Evolutionary conservation across 2,329 filamentous ascomycete genomes (phyloP).

Genomic region (Rasamsonia emersonii): DNA sequence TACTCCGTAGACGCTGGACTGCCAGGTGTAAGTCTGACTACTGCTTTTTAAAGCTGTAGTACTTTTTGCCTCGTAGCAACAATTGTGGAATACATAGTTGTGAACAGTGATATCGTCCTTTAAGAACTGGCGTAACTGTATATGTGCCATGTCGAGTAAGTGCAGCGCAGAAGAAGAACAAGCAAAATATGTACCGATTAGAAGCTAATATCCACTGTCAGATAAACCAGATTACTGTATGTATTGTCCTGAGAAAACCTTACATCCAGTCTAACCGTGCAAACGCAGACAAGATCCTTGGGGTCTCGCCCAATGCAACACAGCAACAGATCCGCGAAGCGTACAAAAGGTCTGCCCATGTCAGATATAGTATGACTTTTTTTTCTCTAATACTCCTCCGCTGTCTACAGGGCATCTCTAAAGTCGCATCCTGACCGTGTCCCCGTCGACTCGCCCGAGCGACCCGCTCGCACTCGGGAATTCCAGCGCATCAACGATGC

Average conservation of each 20-base stretch:
- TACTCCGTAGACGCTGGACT: no score
- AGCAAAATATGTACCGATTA: constrained; percentile 1
- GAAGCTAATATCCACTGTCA: constrained; percentile 6
- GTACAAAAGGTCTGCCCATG: constrained; percentile 67
- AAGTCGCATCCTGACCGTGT: constrained; percentile 94
- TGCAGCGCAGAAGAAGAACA: no score
- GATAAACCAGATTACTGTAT: constrained; percentile 35
- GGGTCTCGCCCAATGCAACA: constrained; percentile 63
- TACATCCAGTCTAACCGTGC: constrained; percentile 5
- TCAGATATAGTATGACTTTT: not conserved
- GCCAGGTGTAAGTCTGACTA: no score
- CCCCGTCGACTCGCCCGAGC: constrained; percentile 72
- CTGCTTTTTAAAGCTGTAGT: no score
- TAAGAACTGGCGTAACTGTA: no score
- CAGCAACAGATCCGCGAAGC: constrained; percentile 82
- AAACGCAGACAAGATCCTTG: constrained; percentile 60
- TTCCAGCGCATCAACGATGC: constrained; percentile 92
- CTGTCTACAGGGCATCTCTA: constrained; percentile 60
- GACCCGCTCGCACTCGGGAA: constrained; percentile 68
- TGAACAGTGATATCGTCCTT: no score
- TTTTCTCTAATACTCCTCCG: constrained; percentile 7
- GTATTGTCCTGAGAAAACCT: no score
- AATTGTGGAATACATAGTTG: no score
- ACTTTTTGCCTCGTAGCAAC: no score
- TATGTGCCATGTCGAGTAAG: not conserved